phyloP scores from a whole-genome alignment of 1,284 basidiomycete genomes.

The Lignosus rhinocerotis region DNA sequence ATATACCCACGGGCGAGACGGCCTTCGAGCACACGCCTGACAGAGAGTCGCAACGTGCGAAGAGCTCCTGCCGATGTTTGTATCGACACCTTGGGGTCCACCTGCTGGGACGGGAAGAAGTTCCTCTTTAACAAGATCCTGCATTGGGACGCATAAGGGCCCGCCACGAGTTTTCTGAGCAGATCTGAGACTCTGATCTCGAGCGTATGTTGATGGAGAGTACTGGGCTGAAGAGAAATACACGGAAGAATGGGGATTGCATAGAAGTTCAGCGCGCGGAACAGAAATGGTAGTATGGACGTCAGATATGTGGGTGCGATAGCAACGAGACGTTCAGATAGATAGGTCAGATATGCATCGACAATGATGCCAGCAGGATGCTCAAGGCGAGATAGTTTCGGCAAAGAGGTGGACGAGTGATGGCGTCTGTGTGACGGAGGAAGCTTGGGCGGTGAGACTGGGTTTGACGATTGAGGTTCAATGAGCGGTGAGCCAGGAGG shows the following conservation, averaged over 20 bases:
- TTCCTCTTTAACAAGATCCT: slow-evolving; percentile 58
- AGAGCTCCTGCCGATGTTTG: slow-evolving; percentile 64
- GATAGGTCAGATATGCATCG: slow-evolving; percentile 62
- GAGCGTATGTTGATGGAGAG: slow-evolving; percentile 36
- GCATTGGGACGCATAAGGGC: slow-evolving; percentile 64
- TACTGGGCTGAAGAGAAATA: slow-evolving; percentile 49
- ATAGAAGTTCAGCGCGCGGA: slow-evolving; percentile 64
- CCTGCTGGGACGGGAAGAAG: slow-evolving; percentile 38
- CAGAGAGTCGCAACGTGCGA: slow-evolving; percentile 62
- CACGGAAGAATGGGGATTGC: slow-evolving; percentile 60
- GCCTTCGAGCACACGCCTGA: slow-evolving; percentile 58
- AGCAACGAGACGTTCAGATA: slow-evolving; percentile 56
- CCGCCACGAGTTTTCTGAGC: slow-evolving; percentile 57
- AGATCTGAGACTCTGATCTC: slow-evolving; percentile 60
- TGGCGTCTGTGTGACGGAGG: slow-evolving; percentile 54
- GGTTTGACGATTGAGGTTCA: slow-evolving; percentile 30
- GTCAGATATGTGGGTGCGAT: slow-evolving; percentile 55
- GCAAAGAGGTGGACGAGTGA: slow-evolving; percentile 49
- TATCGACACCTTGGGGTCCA: slow-evolving; percentile 30
- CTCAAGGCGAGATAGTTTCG: slow-evolving; percentile 32
- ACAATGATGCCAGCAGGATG: slow-evolving; percentile 59
- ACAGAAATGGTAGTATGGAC: slow-evolving; percentile 66
- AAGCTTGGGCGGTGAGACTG: slow-evolving; percentile 32
- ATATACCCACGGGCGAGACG: slow-evolving; percentile 68
- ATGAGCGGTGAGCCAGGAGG: slow-evolving; percentile 30